Evolutionary conservation across 352 stramenopile species (phyloP), one percentile per base, ranked within the genome.

Genomic region (Plasmopara viticola): DNA sequence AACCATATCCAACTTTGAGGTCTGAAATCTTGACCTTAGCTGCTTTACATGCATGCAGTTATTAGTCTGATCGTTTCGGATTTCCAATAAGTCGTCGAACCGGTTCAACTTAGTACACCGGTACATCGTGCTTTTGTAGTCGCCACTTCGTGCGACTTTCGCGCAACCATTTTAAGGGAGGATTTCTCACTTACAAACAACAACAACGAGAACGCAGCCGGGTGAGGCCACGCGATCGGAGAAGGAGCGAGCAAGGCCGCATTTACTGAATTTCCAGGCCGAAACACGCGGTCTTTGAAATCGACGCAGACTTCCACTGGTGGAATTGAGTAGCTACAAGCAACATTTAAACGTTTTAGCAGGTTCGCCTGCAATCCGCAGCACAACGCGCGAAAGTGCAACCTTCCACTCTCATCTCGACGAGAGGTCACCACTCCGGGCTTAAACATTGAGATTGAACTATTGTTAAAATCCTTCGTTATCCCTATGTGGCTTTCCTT

Each of bases 171-270:
- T 35, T 29, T 13, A 49, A 56, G 62, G 57, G 58, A 56, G 52
- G 52, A 63, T 66, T 70, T 66, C 54, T 54, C 41, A 45, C 61
- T 50, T 43, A 60, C 62, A 70, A 60, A 71, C 58, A 68, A 71
- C 63, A 38, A 48, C 25, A 48, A 20, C 43, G 43, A 69, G 35
- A 62, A 60, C 43, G 54, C 20, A 46, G 41, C 13, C 44, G 35
- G 61, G 58, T 54, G 53, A 67, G 46, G 39, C 62, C 58, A 67
- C 50, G 48, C 48, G 64, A 69, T 56, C 58, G 56, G 57, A 62
- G 62, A 64, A 69, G 53, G 42, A 64, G 40, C 40, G 49, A 65
- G 48, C 42, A 53, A 59, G 51, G 42, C 48, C 41, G 51, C 49
- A 58, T 53, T 70, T 49, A 56, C 52, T 64, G 57, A 56, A 57